These are phyloP conservation scores for Suillus decipiens DNA, from an alignment of 768 basidiomycete genomes.

Conservation along the genomic window DNA sequence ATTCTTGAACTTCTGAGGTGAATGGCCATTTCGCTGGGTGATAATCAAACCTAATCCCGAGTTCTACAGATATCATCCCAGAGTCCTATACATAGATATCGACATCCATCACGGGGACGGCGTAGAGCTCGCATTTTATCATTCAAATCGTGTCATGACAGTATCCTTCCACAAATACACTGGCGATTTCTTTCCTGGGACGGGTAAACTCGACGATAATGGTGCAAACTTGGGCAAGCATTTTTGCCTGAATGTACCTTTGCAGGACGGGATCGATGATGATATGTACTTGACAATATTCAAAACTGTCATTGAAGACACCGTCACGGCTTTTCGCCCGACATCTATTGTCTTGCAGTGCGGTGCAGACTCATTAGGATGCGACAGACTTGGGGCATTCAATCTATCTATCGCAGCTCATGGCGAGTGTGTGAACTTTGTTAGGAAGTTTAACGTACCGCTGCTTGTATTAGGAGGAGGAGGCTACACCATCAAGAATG, in stretches of 20 bases:
- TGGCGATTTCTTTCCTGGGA: slow-evolving; percentile 97
- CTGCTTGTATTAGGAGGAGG: slow-evolving; percentile 92
- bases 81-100: slow-evolving; percentile 97
- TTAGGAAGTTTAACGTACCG: slow-evolving; percentile 89
- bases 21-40: slow-evolving; percentile 16
- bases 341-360: slow-evolving; percentile 93
- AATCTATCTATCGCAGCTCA: slow-evolving; percentile 97
- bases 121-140: slow-evolving; percentile 97
- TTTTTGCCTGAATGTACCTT: slow-evolving; percentile 92
- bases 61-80: slow-evolving; percentile 75
- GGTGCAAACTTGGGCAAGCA: slow-evolving; percentile 88
- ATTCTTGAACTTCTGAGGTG: slow-evolving; percentile 91
- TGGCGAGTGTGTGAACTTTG: slow-evolving; percentile 97
- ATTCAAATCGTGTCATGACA: slow-evolving; percentile 97
- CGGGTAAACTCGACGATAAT: slow-evolving; percentile 93
- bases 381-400: slow-evolving; percentile 94
- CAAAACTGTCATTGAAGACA: slow-evolving; percentile 95
- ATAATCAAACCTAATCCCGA: neutral
- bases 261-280: slow-evolving; percentile 96
- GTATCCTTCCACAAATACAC: slow-evolving; percentile 99
- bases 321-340: slow-evolving; percentile 85
- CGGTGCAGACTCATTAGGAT: slow-evolving; percentile 94
- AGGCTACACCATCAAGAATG: slow-evolving; percentile 96
- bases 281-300: slow-evolving; percentile 95
- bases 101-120: slow-evolving; percentile 99